These are phyloP conservation scores for Mycena galericulata DNA, from an alignment of 768 basidiomycete species.

Conservation along the genomic window DNA sequence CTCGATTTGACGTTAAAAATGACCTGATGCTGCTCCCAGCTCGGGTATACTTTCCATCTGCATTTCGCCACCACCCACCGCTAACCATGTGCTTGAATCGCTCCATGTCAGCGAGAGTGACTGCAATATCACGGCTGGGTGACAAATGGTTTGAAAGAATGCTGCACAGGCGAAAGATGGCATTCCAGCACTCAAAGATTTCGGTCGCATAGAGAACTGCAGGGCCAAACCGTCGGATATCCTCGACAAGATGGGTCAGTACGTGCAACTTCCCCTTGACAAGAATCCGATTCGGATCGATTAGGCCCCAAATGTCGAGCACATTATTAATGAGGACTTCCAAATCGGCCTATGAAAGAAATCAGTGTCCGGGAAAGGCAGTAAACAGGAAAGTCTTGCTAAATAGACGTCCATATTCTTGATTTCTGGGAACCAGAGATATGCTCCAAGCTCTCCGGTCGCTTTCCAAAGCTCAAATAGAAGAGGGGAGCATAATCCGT, in stretches of 20 bases:
- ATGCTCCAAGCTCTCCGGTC: constrained; percentile 43
- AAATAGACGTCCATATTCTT: constrained; percentile 42
- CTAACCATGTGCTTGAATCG: constrained; percentile 15
- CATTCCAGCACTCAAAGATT: constrained; percentile 10
- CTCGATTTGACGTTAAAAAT: constrained; percentile 13
- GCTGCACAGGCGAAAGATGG: constrained; percentile 4
- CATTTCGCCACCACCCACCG: constrained; percentile 13
- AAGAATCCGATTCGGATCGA: constrained; percentile 43
- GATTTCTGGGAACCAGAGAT: constrained; percentile 48
- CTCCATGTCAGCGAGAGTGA: constrained; percentile 11
- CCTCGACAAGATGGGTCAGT: neutral
- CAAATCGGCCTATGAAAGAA: constrained; percentile 28
- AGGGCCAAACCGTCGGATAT: constrained; percentile 6
- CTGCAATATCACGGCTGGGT: constrained; percentile 9
- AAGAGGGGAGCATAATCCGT: constrained; percentile 31
- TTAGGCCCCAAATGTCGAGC: constrained; percentile 34
- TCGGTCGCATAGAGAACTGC: constrained; percentile 1
- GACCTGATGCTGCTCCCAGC: constrained; percentile 4
- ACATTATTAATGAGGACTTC: constrained; percentile 35
- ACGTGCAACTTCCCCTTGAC: constrained; percentile 12
- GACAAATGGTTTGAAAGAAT: constrained; percentile 3
- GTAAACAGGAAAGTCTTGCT: constrained; percentile 24
- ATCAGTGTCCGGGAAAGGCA: too few species aligned
- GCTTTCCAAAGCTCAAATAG: constrained; percentile 47
- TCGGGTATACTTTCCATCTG: neutral